A percentile compares a stretch with the other conserved stretches of the same genome.
phyloP scores from a whole-genome alignment of 2,329 filamentous ascomycete species.

The Fonsecaea nubica region DNA sequence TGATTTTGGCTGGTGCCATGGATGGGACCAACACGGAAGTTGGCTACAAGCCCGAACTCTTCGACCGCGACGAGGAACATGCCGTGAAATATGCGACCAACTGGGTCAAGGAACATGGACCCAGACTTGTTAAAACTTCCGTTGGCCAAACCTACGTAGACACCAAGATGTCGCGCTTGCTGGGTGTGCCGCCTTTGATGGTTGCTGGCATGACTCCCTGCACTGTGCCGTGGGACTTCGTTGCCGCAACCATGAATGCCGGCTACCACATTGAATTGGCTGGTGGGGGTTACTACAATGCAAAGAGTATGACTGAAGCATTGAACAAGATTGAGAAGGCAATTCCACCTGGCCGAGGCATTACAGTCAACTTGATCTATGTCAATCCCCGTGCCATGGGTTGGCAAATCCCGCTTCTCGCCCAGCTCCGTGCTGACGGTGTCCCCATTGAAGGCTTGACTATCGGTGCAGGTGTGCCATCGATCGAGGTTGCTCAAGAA shows the following conservation, averaged over 20 bases:
- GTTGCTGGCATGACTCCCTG: slow-evolving; percentile 93
- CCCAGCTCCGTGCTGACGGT: slow-evolving; percentile 79
- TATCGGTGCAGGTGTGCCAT: slow-evolving; percentile 91
- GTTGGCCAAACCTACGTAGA: slow-evolving; percentile 90
- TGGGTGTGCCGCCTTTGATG: slow-evolving; percentile 85
- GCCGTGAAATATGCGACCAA: slow-evolving; percentile 94
- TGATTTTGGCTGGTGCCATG: slow-evolving; percentile 93
- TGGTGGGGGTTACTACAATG: slow-evolving; percentile 87
- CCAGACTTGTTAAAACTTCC: slow-evolving; percentile 88
- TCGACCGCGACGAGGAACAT: slow-evolving; percentile 93
- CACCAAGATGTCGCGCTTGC: slow-evolving; percentile 90
- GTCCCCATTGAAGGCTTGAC: slow-evolving; percentile 91
- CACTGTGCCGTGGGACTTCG: slow-evolving; percentile 89
- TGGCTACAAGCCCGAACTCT: slow-evolving; percentile 97
- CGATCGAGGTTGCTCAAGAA: slow-evolving; percentile 88
- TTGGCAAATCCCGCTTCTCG: slow-evolving; percentile 89
- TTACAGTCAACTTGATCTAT: slow-evolving; percentile 89
- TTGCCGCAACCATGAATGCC: slow-evolving; percentile 89
- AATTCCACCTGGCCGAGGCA: slow-evolving; percentile 84
- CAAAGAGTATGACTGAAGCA: slow-evolving; percentile 80
- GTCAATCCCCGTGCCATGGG: slow-evolving; percentile 87
- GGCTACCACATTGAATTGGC: slow-evolving; percentile 93
- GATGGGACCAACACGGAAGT: slow-evolving; percentile 88
- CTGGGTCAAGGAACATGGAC: slow-evolving; percentile 97
- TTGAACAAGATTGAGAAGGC: slow-evolving; percentile 82